A percentile compares a stretch with the other conserved stretches of the same genome.
phyloP scores from a whole-genome alignment of 148 eudicot species.

The Vaccinium myrtillus region DNA sequence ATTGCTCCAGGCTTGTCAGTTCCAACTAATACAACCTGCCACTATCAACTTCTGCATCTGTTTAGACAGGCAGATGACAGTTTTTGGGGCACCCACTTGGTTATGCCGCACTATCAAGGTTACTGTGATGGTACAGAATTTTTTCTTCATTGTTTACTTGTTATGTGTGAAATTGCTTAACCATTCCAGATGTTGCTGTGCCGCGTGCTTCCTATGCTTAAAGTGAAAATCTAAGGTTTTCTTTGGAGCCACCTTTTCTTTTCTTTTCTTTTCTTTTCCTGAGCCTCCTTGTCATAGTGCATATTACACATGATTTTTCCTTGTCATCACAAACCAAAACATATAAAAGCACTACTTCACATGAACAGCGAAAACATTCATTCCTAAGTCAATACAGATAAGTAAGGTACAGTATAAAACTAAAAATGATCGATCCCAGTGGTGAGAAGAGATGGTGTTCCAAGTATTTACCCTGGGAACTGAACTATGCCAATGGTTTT shows the following conservation, averaged over 20 bases:
- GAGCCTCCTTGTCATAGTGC: too few relatives aligned
- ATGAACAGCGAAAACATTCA: not conserved
- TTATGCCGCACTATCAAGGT: not conserved
- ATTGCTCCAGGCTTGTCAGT: constrained; percentile 28
- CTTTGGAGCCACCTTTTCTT: not conserved
- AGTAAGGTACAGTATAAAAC: not conserved
- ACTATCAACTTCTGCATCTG: not conserved
- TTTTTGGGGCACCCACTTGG: not conserved
- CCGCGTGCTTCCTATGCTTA: not conserved
- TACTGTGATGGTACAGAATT: not conserved
- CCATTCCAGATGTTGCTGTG: not conserved
- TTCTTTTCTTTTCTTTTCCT: too few relatives aligned
- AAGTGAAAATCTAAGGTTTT: not conserved
- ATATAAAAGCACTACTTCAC: not conserved
- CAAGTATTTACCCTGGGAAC: not conserved
- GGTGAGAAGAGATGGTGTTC: not conserved
- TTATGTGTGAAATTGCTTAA: not conserved
- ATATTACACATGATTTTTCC: not conserved
- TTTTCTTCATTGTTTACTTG: not conserved
- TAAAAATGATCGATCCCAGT: not conserved
- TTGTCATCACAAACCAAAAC: not conserved
- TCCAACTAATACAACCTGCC: not conserved
- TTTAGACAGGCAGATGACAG: not conserved
- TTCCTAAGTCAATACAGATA: not conserved
- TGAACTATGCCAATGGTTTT: not conserved